phyloP scores from a whole-genome alignment of 192 early-diverging fungal genomes.

The Martensiomyces pterosporus region DNA sequence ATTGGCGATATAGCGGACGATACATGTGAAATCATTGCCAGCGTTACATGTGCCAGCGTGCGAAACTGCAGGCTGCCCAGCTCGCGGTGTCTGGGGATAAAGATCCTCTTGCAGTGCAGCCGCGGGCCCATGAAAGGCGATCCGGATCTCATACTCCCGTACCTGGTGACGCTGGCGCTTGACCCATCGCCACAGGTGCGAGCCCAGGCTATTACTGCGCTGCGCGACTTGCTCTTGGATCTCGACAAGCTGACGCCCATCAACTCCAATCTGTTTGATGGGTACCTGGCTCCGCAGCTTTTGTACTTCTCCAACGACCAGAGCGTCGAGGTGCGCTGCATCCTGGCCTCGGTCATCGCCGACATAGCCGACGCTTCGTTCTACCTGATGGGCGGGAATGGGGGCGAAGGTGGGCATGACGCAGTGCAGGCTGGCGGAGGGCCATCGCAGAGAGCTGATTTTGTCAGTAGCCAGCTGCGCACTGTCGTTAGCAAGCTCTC shows the following conservation, averaged over 20 bases:
- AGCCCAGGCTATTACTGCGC: constrained; percentile 22
- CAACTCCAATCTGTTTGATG: constrained; percentile 85
- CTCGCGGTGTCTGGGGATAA: constrained; percentile 40
- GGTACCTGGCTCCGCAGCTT: constrained; percentile 80
- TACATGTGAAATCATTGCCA: constrained; percentile 34
- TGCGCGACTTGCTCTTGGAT: constrained; percentile 54
- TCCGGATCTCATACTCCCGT: constrained; percentile 35
- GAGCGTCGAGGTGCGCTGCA: constrained; percentile 72
- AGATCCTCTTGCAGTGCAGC: constrained; percentile 33
- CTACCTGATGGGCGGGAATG: constrained; percentile 63
- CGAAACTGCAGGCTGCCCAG: constrained; percentile 40
- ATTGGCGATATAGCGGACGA: constrained; percentile 14
- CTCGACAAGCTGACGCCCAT: constrained; percentile 72
- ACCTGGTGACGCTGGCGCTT: constrained; percentile 27
- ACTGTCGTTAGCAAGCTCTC: constrained; percentile 70
- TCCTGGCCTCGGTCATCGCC: constrained; percentile 80
- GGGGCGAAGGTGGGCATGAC: no score
- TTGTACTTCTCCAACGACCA: constrained; percentile 65
- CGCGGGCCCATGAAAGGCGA: constrained; percentile 31
- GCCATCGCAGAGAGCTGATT: background rate
- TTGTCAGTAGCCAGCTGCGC: constrained; percentile 67
- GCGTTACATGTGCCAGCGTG: constrained; percentile 38
- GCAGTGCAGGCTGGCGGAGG: no score
- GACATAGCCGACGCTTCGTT: constrained; percentile 73
- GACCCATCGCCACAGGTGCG: constrained; percentile 46